Evolutionary conservation across 257 asterid species (phyloP), one percentile per base, ranked within the genome.

Genomic region (Lithospermum erythrorhizon): DNA sequence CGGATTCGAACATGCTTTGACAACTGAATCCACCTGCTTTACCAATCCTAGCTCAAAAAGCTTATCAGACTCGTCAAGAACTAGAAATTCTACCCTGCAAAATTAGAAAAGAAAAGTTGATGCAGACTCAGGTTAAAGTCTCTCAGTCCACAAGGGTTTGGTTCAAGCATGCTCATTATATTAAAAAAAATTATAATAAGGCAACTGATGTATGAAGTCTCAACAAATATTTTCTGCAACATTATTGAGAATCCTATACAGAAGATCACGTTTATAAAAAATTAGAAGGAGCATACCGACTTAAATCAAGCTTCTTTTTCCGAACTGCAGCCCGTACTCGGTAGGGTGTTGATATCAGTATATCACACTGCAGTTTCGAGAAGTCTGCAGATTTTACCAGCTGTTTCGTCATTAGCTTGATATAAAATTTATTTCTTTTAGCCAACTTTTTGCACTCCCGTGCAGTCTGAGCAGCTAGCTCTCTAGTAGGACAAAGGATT

Each of bases 1-100:
- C 71, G 97, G 97, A 69, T 87, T 87, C 53, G 97, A 83, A 80
- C 97, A 90, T n/a, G 95, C 95, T 76, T 87, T 90, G 55, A 90
- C 95, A 67, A 87, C 96, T 16, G 87, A 78, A 78, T 90, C 97
- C 69, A 87, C 88, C 76, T 90, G 89, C 83, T 90, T 73, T 61
- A 87, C 87, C 85, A 90, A 69, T 30, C 96, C 96, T 51, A 87
- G 73, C 85, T 90, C 97, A 68, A 90, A 90, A 57, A 87, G 90
- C 80, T 85, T 79, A 74, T 87, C 96, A 15, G 97, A 87, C 79
- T 90, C 97, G 68, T 90, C 97, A 73, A 90, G 85, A 70, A 90
- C 93, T 18, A 90, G 90, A 78, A 75, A 83, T 65, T 90, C 95
- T 58, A 83, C 96, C 87, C 96, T 90, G 87, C 79, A 68, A 29